These are phyloP conservation scores for Colletotrichum sp. DNA, from an alignment of 2,329 filamentous ascomycete species.

Conservation along the genomic window DNA sequence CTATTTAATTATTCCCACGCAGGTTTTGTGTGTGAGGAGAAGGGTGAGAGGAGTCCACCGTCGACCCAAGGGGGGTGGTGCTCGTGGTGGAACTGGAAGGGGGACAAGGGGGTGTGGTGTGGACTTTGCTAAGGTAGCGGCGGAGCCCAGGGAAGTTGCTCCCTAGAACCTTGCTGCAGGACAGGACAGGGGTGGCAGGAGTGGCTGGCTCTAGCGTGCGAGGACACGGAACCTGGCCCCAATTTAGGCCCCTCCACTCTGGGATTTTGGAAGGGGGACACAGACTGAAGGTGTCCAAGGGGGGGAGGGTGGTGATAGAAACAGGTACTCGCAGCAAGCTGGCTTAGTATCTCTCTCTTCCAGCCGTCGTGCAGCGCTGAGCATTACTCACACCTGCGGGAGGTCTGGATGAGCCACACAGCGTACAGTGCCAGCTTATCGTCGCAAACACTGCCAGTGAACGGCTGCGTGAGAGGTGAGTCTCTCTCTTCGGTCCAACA, in stretches of 20 bases:
- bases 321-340: neutral
- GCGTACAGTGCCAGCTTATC: neutral
- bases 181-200: neutral
- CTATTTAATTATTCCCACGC: slow-evolving; percentile 18
- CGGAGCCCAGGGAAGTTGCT: neutral
- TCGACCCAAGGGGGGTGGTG: neutral
- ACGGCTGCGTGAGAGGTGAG: neutral
- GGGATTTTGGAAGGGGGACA: neutral
- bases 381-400: slow-evolving; percentile 6
- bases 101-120: neutral
- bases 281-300: neutral
- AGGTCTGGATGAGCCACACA: neutral
- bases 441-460: neutral
- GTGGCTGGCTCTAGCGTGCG: neutral
- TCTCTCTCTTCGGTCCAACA: neutral
- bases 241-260: neutral
- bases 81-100: neutral
- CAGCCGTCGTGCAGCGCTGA: neutral
- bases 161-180: neutral
- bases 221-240: neutral
- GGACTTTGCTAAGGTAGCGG: neutral
- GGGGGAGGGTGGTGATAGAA: neutral
- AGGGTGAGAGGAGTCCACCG: neutral
- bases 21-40: slow-evolving; percentile 12
- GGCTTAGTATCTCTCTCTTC: neutral